phyloP scores from a whole-genome alignment of 768 basidiomycete genomes.

The Filobasidium wieringae region DNA sequence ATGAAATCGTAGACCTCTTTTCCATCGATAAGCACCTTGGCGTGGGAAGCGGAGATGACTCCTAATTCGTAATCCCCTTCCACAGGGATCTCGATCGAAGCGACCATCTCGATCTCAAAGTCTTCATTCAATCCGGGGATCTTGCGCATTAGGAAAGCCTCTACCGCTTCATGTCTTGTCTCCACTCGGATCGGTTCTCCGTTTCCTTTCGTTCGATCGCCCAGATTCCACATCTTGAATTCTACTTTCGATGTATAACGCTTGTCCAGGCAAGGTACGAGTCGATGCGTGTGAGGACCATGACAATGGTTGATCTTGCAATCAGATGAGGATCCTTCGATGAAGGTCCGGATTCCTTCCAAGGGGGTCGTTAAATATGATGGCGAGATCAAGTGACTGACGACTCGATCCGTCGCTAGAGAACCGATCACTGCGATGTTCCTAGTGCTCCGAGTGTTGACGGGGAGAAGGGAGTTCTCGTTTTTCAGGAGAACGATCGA shows the following conservation, averaged over 20 bases:
- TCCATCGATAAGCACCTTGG: constrained; percentile 1
- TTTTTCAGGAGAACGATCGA: constrained; percentile 62
- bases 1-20: neutral
- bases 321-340: neutral
- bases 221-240: constrained; percentile 44
- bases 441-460: constrained; percentile 33
- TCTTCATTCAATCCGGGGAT: constrained; percentile 40
- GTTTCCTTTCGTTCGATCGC: constrained; percentile 41
- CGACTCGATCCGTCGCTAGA: constrained; percentile 6
- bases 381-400: constrained; percentile 3
- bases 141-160: neutral
- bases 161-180: neutral
- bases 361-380: constrained; percentile 7
- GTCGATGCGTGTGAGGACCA: constrained; percentile 3
- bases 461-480: constrained; percentile 47
- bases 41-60: constrained; percentile 42
- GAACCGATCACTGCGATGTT: constrained; percentile 54
- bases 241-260: constrained; percentile 39
- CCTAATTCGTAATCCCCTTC: constrained; percentile 1
- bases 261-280: constrained; percentile 24
- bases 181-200: neutral
- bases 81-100: constrained; percentile 30
- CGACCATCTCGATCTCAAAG: constrained; percentile 45
- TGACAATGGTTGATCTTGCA: constrained; percentile 1
- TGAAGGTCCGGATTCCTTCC: neutral